These are phyloP conservation scores for Lizonia empirigonia DNA, from an alignment of 2,329 filamentous ascomycete genomes.

Conservation along the genomic window DNA sequence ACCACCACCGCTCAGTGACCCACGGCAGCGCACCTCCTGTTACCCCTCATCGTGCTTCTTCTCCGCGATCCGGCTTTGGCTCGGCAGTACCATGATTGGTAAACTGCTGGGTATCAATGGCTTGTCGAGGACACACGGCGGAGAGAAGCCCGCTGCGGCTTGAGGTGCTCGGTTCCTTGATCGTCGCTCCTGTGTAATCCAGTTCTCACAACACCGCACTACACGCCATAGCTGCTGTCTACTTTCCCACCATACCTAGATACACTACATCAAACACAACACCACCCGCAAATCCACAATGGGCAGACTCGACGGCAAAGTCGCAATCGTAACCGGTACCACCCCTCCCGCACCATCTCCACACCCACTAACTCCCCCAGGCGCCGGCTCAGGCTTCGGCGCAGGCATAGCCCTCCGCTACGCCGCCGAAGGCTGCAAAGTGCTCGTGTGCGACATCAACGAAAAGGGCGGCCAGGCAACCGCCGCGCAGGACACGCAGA, in stretches of 20 bases:
- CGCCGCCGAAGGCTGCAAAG: slow-evolving; percentile 63
- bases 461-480: slow-evolving; percentile 59
- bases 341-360: slow-evolving; percentile 5
- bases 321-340: slow-evolving; percentile 61
- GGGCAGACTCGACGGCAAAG: slow-evolving; percentile 58
- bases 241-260: not conserved
- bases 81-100: slow-evolving; percentile 9
- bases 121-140: not conserved
- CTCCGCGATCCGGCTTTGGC: slow-evolving; percentile 7
- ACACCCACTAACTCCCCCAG: slow-evolving; percentile 34
- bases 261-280: not conserved
- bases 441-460: slow-evolving; percentile 68
- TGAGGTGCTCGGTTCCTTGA: slow-evolving; percentile 10
- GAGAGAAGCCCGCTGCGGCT: slow-evolving; percentile 6
- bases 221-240: too few relatives aligned
- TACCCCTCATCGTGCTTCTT: slow-evolving; percentile 13
- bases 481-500: slow-evolving; percentile 47
- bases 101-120: not conserved
- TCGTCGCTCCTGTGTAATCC: not conserved
- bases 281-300: slow-evolving; percentile 29
- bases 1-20: slow-evolving; percentile 11
- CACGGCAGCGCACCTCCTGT: slow-evolving; percentile 3
- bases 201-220: slow-evolving; percentile 2
- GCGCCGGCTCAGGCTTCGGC: slow-evolving; percentile 68
- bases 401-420: slow-evolving; percentile 66